These are phyloP conservation scores for Cercospora nicotianae DNA, from an alignment of 2,329 filamentous ascomycete species.

Conservation along the genomic window DNA sequence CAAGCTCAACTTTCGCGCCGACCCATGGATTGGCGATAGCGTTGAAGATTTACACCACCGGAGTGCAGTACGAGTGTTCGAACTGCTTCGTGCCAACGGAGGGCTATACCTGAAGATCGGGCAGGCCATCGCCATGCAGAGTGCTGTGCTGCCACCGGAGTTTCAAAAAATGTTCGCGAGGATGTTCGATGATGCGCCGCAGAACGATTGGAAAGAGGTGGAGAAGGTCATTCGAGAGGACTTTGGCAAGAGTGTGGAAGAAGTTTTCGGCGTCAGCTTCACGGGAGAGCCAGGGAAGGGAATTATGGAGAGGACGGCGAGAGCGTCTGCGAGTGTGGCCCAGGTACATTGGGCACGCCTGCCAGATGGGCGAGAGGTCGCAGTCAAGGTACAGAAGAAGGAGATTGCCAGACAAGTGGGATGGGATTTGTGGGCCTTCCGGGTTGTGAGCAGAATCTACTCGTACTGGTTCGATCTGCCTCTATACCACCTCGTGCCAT, in stretches of 20 bases:
- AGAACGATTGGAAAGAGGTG: slow-evolving; percentile 84
- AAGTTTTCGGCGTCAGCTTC: slow-evolving; percentile 90
- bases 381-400: slow-evolving; percentile 93
- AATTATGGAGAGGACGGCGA: slow-evolving; percentile 69
- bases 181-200: slow-evolving; percentile 98
- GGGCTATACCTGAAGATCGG: slow-evolving; percentile 97
- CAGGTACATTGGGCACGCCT: slow-evolving; percentile 95
- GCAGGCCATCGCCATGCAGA: slow-evolving; percentile 98
- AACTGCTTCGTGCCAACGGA: slow-evolving; percentile 81
- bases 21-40: slow-evolving; percentile 71
- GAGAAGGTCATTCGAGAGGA: slow-evolving; percentile 84
- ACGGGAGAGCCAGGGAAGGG: slow-evolving; percentile 52
- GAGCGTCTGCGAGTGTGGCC: slow-evolving; percentile 85
- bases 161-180: slow-evolving; percentile 94
- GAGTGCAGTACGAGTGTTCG: slow-evolving; percentile 78
- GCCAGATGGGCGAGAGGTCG: slow-evolving; percentile 83
- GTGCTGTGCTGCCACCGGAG: slow-evolving; percentile 85
- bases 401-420: slow-evolving; percentile 89
- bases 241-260: slow-evolving; percentile 81
- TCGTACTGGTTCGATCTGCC: slow-evolving; percentile 91
- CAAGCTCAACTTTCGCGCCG: slow-evolving; percentile 88
- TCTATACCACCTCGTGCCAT: slow-evolving; percentile 85
- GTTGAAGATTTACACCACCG: slow-evolving; percentile 77
- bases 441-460: slow-evolving; percentile 80
- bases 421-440: slow-evolving; percentile 96